Evolutionary conservation across 148 eudicot species (phyloP).

Genomic region (Nepenthes gracilis): DNA sequence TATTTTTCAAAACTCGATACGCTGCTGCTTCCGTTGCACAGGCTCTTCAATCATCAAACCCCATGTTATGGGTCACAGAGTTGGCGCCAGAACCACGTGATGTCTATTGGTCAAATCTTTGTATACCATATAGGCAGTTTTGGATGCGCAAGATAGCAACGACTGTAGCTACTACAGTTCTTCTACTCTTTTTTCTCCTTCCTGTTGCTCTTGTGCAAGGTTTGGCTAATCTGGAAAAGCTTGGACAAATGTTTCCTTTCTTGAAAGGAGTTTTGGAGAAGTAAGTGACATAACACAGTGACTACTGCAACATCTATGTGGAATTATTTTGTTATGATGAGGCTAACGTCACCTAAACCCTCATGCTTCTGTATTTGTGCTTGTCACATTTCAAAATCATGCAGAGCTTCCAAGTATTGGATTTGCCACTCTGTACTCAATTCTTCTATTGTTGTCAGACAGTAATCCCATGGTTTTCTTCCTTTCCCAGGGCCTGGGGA

Average conservation of each 20-base stretch:
- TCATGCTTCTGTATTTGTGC: too few species aligned
- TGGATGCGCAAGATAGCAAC: slow-evolving; percentile 79
- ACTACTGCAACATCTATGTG: too few species aligned
- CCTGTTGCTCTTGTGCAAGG: slow-evolving; percentile 78
- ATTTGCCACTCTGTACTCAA: too few species aligned
- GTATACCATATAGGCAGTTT: slow-evolving; percentile 62
- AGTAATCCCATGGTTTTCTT: too few species aligned
- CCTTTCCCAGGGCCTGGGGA: too few species aligned
- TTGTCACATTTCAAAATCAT: too few species aligned
- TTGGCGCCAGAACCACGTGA: slow-evolving; percentile 81
- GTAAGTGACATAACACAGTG: slow-evolving; percentile 25
- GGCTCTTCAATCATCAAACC: slow-evolving; percentile 64
- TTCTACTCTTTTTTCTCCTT: slow-evolving; percentile 50
- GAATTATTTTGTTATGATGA: too few species aligned
- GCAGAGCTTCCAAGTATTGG: too few species aligned
- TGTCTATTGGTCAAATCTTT: slow-evolving; percentile 76
- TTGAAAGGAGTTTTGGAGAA: slow-evolving; percentile 33
- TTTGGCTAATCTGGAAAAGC: slow-evolving; percentile 48
- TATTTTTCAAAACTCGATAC: slow-evolving; percentile 79
- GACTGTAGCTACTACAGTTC: slow-evolving; percentile 43
- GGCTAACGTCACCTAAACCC: too few species aligned
- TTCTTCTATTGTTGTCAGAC: too few species aligned
- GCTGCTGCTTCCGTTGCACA: slow-evolving; percentile 76
- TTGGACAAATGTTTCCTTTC: slow-evolving; percentile 48
- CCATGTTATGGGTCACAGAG: slow-evolving; percentile 87